phyloP scores from a whole-genome alignment of 768 basidiomycete species.

The Chiua virens region DNA sequence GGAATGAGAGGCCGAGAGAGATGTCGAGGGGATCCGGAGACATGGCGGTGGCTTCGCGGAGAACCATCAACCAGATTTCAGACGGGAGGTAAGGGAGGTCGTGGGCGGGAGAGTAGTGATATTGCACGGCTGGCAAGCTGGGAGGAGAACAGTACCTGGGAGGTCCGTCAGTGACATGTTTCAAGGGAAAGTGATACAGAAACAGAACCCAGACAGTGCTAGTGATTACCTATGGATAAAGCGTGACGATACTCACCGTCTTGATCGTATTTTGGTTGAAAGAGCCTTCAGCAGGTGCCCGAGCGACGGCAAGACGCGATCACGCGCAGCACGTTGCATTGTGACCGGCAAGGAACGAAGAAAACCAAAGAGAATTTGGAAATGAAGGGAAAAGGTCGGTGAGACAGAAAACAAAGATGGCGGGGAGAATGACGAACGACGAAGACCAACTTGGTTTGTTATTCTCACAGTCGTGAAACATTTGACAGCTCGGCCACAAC shows the following conservation, averaged over 20 bases:
- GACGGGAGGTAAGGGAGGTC: slow-evolving; percentile 50
- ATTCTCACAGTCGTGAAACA: no score
- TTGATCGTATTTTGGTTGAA: slow-evolving; percentile 18
- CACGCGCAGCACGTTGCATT: slow-evolving; percentile 15
- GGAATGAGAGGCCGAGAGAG: slow-evolving; percentile 56
- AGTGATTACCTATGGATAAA: no score
- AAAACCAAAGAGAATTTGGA: background rate
- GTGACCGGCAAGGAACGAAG: background rate
- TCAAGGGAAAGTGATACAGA: background rate
- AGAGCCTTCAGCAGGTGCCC: slow-evolving; percentile 15
- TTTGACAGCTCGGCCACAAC: no score
- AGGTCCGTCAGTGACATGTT: slow-evolving; percentile 2
- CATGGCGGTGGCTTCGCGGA: slow-evolving; percentile 54
- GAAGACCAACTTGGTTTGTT: background rate
- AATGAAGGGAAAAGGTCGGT: background rate
- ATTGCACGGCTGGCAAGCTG: slow-evolving; percentile 11
- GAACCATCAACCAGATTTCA: slow-evolving; percentile 66
- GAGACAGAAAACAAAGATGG: background rate
- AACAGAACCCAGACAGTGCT: no score
- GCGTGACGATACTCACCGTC: slow-evolving; percentile 16
- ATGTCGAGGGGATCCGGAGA: slow-evolving; percentile 47
- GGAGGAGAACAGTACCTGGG: slow-evolving; percentile 7
- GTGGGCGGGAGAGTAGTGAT: slow-evolving; percentile 30
- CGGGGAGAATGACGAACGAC: background rate
- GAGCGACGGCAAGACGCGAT: slow-evolving; percentile 18